phyloP scores from a whole-genome alignment of 2,329 filamentous ascomycete genomes.

The Ophiostoma piceae region DNA sequence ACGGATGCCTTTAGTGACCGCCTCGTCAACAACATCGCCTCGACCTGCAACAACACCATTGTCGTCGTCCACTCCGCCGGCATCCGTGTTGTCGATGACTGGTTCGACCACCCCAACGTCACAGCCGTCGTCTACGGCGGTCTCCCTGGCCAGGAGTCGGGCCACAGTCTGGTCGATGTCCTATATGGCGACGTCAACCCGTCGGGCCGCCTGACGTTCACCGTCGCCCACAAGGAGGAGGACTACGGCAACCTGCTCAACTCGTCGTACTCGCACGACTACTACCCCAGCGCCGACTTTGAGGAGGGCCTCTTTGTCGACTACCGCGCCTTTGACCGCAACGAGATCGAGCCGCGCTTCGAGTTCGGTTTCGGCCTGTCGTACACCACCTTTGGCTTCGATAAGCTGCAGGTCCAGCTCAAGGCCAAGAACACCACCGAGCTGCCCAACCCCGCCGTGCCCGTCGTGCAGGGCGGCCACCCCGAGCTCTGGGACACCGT shows the following conservation, averaged over 20 bases:
- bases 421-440: conserved; percentile 45
- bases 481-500: conserved; percentile 40
- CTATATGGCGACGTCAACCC: conserved; percentile 43
- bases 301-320: conserved; percentile 72
- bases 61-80: conserved; percentile 60
- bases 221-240: conserved; percentile 38
- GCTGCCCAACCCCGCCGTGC: conserved; percentile 18
- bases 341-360: conserved; percentile 60
- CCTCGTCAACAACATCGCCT: conserved; percentile 50
- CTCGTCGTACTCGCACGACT: conserved; percentile 20
- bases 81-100: conserved; percentile 45
- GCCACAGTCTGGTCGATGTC: conserved; percentile 40
- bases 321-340: conserved; percentile 63
- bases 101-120: conserved; percentile 48
- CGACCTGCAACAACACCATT: conserved; percentile 53
- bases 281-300: conserved; percentile 61
- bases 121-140: conserved; percentile 49
- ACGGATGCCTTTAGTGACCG: conserved; percentile 63
- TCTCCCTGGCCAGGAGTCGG: conserved; percentile 49
- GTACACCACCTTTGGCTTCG: conserved; percentile 68
- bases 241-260: conserved; percentile 37
- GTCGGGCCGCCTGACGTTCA: conserved; percentile 44
- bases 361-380: conserved; percentile 73
- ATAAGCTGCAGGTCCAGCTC: conserved; percentile 44
- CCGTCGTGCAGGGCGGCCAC: conserved; percentile 25